Percentiles rank a stretch among this genome's conserved stretches.
Conservation (phyloP, 345 rosid genomes). For the Aegle marmelos region DNA sequence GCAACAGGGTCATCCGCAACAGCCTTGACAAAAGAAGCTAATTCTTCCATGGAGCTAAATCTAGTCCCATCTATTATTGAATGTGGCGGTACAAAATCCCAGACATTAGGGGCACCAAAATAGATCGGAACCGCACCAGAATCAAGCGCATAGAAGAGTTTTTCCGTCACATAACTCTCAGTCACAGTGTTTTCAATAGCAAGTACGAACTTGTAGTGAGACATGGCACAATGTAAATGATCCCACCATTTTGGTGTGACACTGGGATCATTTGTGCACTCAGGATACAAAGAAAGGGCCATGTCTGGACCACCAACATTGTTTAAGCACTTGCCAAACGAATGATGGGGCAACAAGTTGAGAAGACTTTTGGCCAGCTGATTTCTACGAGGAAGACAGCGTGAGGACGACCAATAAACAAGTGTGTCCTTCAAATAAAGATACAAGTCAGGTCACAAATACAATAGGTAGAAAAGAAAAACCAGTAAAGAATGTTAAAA, state of each 20-base stretch:
- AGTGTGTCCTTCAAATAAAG: slow-evolving; percentile 50
- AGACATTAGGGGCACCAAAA: slow-evolving; percentile 86
- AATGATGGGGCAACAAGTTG: slow-evolving; percentile 67
- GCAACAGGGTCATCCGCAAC: slow-evolving; percentile 72
- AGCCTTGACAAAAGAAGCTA: slow-evolving; percentile 61
- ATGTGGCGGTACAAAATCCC: slow-evolving; percentile 80
- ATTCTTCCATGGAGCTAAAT: slow-evolving; percentile 58
- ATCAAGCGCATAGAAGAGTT: slow-evolving; percentile 86
- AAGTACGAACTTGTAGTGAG: slow-evolving; percentile 89
- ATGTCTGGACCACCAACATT: slow-evolving; percentile 69
- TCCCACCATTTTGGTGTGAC: slow-evolving; percentile 76
- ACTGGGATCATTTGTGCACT: slow-evolving; percentile 49
- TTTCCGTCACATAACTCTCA: slow-evolving; percentile 90
- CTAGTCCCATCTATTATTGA: slow-evolving; percentile 82
- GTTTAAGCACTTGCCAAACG: slow-evolving; percentile 94
- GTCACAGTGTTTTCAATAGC: slow-evolving; percentile 85
- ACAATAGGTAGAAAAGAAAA: neutral
- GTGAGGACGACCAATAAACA: slow-evolving; percentile 93
- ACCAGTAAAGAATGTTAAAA: neutral
- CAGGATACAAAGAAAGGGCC: slow-evolving; percentile 76
- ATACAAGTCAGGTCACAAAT: neutral
- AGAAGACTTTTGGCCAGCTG: slow-evolving; percentile 62
- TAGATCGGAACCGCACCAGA: slow-evolving; percentile 84
- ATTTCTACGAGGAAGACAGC: slow-evolving; percentile 76
- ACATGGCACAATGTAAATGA: slow-evolving; percentile 92